Percentiles rank a stretch among this genome's conserved stretches.
phyloP scores from a whole-genome alignment of 805 yeast genomes.

The Metschnikowia lochheadii region DNA sequence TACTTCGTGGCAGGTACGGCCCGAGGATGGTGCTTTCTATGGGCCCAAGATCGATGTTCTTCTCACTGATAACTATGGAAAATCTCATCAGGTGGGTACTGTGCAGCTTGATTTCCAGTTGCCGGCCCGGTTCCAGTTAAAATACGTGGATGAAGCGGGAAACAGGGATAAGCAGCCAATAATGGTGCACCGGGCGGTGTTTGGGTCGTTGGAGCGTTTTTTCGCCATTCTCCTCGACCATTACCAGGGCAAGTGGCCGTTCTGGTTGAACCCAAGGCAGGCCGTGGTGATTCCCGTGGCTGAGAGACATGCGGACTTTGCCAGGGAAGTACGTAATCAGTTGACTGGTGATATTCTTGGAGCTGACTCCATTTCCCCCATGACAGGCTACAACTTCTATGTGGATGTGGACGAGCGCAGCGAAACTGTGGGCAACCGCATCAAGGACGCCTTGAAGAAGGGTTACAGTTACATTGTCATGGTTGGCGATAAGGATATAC shows the following conservation, averaged over 20 bases:
- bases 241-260: slow-evolving; percentile 92
- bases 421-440: slow-evolving; percentile 76
- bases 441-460: slow-evolving; percentile 69
- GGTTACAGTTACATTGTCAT: slow-evolving; percentile 79
- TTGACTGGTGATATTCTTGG: slow-evolving; percentile 44
- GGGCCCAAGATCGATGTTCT: slow-evolving; percentile 94
- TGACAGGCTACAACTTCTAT: slow-evolving; percentile 58
- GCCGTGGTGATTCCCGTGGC: slow-evolving; percentile 80
- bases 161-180: slow-evolving; percentile 66
- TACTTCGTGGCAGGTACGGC: slow-evolving; percentile 67
- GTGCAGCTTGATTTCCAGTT: slow-evolving; percentile 93
- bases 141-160: slow-evolving; percentile 53
- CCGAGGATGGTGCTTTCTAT: slow-evolving; percentile 96
- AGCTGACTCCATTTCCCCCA: slow-evolving; percentile 43
- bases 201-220: slow-evolving; percentile 92
- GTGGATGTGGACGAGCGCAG: slow-evolving; percentile 73
- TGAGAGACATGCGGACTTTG: slow-evolving; percentile 53
- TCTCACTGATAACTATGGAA: slow-evolving; percentile 73
- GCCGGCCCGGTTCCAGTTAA: slow-evolving; percentile 76
- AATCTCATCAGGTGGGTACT: slow-evolving; percentile 91
- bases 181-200: slow-evolving; percentile 94
- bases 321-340: slow-evolving; percentile 42
- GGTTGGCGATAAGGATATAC: slow-evolving; percentile 82
- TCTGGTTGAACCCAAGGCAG: slow-evolving; percentile 93
- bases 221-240: slow-evolving; percentile 88